These are phyloP conservation scores for Rugonectria rugulosa DNA, from an alignment of 2,329 filamentous ascomycete species.

Conservation along the genomic window DNA sequence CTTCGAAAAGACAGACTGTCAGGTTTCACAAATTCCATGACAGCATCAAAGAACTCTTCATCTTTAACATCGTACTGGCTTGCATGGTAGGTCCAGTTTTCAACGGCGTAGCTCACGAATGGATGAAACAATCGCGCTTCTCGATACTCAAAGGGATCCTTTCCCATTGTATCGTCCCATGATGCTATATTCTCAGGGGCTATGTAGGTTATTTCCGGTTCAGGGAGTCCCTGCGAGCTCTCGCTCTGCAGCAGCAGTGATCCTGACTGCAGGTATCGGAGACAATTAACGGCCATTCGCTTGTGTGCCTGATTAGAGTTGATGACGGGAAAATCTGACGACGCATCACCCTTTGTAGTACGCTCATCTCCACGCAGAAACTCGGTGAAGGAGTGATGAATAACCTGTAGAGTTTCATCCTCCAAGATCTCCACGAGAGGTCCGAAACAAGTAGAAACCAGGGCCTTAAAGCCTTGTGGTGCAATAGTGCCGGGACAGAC, in stretches of 20 bases:
- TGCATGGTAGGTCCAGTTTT: conserved; percentile 35
- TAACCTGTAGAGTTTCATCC: conserved; percentile 53
- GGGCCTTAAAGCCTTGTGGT: conserved; percentile 39
- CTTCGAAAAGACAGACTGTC: conserved; percentile 17
- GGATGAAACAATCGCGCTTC: conserved; percentile 28
- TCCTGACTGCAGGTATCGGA: conserved; percentile 29
- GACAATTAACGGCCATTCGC: conserved; percentile 25
- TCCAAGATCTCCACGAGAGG: conserved; percentile 53
- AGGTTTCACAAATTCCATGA: conserved; percentile 15
- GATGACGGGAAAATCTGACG: conserved; percentile 25
- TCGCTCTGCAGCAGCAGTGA: conserved; percentile 23
- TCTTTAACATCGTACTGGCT: conserved; percentile 28
- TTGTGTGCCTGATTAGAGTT: conserved; percentile 28
- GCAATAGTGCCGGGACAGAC: conserved; percentile 27
- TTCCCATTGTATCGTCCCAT: not conserved
- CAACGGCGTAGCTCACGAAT: conserved; percentile 30
- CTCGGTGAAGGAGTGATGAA: conserved; percentile 59
- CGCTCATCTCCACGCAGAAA: conserved; percentile 46
- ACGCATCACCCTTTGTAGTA: not conserved
- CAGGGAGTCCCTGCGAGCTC: not conserved
- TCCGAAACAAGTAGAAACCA: conserved; percentile 48
- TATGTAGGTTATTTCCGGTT: conserved; percentile 13
- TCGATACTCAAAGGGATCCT: conserved; percentile 21
- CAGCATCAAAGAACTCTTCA: conserved; percentile 11
- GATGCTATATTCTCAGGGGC: not conserved